Base-by-base conservation (phyloP, 2,329 filamentous ascomycete genomes). In the Scytalidium sp. region DNA sequence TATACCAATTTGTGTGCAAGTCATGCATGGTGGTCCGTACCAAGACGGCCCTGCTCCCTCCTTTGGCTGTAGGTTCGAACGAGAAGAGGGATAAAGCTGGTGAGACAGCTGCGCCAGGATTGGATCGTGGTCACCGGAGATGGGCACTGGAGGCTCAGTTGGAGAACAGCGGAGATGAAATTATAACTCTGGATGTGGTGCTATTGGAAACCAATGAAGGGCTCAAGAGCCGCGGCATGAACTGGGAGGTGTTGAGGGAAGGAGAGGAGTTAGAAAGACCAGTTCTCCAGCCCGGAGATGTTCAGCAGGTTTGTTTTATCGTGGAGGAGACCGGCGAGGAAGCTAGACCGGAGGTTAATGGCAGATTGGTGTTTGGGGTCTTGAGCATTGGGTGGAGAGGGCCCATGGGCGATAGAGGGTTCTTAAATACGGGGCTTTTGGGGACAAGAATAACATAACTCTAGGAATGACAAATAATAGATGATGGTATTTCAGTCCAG, bases 1-100 rank as follows among this genome's bases (percentile, higher is more conserved):
- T 99, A 52, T 99, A 97, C 68, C 94, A 97, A 68, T 99, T 99
- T 65, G 85, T 95, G 49, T 94, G 92, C 64, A 93, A 96, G 73
- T 84, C 90, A 36, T 88, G 91, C 52, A 75, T 99, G 58, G 90
- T 92, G 55, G 93, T 99, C 51, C 79, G 93, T 55, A 97, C 93
- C 1, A 99, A 97, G 67, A 82, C 90, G 3, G 78, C 84, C 46
- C 64, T 90, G 49, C 64, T 76, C 40, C 67, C 73, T 2, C 60
- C 70, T 68, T 47, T 53, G 4, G 15, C 43, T 9, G n/a, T 40
- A n/a, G 32, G 13, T 27, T 19, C 25, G 9, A 29, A 45, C 3
- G 23, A 45, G n/a, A 32, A 22, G 5, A 29, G 41, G 19, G 49
- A 51, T 27, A 46, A 56, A 13, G 7, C 25, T 29, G 13, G 8